Evolutionary conservation across 2,329 filamentous ascomycete species (phyloP), one percentile per base, ranked within the genome.

Genomic region (Colletotrichum navitas): DNA sequence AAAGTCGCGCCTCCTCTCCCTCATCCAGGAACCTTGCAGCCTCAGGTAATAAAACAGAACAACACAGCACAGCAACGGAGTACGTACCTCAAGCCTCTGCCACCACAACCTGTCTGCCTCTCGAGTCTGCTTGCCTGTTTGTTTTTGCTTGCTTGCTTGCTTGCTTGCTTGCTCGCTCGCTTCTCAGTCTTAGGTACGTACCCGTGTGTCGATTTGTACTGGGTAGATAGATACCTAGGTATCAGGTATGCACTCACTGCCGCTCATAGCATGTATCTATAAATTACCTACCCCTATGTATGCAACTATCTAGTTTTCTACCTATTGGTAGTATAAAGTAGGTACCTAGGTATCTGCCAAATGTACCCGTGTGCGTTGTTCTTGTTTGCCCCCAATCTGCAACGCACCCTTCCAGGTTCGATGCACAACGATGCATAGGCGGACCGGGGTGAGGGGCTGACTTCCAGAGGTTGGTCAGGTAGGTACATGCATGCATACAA

Each of bases 1-100:
- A 49, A 58, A 52, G 41, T 34, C 59, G 12, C 51, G 32, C 43
- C 55, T 61, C 49, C n/a, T 49, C 39, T 5, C 39, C 14, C 26
- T 54, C 56, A n/a, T 66, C 24, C 41, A 16, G 60, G 60, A 36
- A 39, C 45, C n/a, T 63, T 39, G 47, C 60, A 52, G 45, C 60
- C 60, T 63, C 8, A 61, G 58, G 58, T 61, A n/a, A 18, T 7
- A n/a, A 21, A 29, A n/a, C 43, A 45, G 18, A 18, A 43, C 41
- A 41, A 21, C 16, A n/a, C 43, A 45, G 24, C 45, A 10, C 18
- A 24, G 34, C 47, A 52, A 51, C 24, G 18, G 4, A 8, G 29
- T 63, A 63, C 60, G 60, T 63, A 52, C 47, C n/a, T 12, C 26
- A 11, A 5, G 12, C 41, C 11, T 59, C 56, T 43, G 39, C 24